phyloP scores from a whole-genome alignment of 164 flowering plant genomes.

The Vitis amurensis region DNA sequence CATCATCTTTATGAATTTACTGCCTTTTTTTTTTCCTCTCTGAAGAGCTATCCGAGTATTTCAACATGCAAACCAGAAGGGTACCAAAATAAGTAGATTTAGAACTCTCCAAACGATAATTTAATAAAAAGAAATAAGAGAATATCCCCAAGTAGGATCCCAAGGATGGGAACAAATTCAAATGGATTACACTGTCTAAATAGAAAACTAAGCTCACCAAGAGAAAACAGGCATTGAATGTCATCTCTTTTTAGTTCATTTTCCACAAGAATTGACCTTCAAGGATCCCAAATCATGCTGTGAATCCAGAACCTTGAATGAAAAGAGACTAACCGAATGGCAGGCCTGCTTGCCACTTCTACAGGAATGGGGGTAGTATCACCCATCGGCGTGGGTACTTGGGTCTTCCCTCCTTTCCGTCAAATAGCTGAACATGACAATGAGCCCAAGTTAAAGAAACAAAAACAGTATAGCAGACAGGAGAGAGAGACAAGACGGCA shows the following conservation, averaged over 20 bases:
- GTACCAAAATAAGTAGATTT: too few species aligned
- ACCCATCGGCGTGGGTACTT: slow-evolving; percentile 95
- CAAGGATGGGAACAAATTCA: neutral
- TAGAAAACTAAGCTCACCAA: neutral
- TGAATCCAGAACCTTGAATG: slow-evolving; percentile 2
- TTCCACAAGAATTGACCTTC: neutral
- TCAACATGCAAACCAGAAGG: too few species aligned
- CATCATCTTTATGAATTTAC: too few species aligned
- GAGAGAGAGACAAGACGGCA: neutral
- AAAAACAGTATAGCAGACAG: neutral
- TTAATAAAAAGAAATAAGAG: too few species aligned
- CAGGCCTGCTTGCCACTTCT: slow-evolving; percentile 10
- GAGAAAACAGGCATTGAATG: too few species aligned
- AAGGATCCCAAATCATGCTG: neutral
- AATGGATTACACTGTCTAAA: slow-evolving; percentile 9
- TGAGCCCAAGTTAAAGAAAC: neutral
- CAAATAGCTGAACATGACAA: slow-evolving; percentile 67
- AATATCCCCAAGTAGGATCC: too few species aligned
- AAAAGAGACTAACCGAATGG: neutral
- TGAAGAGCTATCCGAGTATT: too few species aligned
- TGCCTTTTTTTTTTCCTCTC: too few species aligned
- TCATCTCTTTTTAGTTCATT: neutral
- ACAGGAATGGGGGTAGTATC: slow-evolving; percentile 90
- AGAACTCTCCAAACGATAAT: too few species aligned
- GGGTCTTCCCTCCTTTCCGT: slow-evolving; percentile 91